Percentiles rank a stretch among this genome's conserved stretches.
Conservation (phyloP, 192 early-diverging fungal genomes). For the Anaeromyces robustus region DNA sequence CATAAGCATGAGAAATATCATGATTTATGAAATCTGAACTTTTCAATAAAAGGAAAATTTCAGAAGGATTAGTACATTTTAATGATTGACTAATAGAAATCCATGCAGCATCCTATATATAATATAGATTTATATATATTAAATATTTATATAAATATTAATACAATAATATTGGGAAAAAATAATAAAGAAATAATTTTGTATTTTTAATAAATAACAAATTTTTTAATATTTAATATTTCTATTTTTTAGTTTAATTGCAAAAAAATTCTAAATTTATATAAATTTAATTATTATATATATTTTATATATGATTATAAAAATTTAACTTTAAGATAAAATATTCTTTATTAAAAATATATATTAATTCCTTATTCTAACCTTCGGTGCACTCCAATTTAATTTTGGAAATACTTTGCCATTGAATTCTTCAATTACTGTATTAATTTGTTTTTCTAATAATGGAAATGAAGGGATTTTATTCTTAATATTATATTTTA, state of each 20-base stretch:
- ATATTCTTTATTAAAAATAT: too few relatives aligned
- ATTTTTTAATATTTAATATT: too few relatives aligned
- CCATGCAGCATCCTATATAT: conserved; percentile 67
- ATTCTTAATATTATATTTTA: background rate
- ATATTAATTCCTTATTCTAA: conserved; percentile 10
- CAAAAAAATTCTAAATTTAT: too few relatives aligned
- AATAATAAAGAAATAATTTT: too few relatives aligned
- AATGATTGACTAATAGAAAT: conserved; percentile 65
- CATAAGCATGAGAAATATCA: conserved; percentile 63
- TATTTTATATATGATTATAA: too few relatives aligned
- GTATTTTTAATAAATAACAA: too few relatives aligned
- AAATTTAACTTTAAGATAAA: too few relatives aligned
- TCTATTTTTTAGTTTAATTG: too few relatives aligned
- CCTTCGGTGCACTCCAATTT: conserved; percentile 86
- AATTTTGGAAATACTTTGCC: conserved; percentile 84
- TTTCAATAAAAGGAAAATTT: conserved; percentile 82
- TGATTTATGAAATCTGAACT: conserved; percentile 77
- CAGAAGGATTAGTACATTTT: conserved; percentile 53
- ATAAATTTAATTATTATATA: too few relatives aligned
- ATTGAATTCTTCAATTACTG: conserved; percentile 51
- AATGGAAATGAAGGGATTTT: conserved; percentile 39
- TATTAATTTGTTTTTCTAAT: conserved; percentile 42
- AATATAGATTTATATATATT: background rate
- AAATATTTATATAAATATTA: background rate
- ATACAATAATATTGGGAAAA: conserved; percentile 7